Percentiles rank a stretch among this genome's conserved stretches.
These are phyloP conservation scores for Aquilaria yunnanensis DNA, from an alignment of 345 rosid genomes.

Conservation along the genomic window DNA sequence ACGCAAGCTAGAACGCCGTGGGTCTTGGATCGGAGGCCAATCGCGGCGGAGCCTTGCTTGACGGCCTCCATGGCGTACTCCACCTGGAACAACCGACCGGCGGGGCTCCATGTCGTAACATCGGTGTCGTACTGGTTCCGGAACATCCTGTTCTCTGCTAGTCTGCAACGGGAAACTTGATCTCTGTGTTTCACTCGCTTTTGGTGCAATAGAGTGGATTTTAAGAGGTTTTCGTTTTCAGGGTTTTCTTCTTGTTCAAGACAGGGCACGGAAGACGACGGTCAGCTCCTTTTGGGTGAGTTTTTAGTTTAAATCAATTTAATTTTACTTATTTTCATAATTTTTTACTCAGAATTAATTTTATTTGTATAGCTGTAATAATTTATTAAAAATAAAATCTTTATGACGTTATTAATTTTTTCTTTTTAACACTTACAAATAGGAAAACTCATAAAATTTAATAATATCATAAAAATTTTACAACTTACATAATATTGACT, in stretches of 20 bases:
- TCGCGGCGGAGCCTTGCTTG: conserved; percentile 99
- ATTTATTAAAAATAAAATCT: too few relatives aligned
- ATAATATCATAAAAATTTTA: too few relatives aligned
- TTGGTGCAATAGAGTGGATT: conserved; percentile 2
- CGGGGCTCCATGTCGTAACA: conserved; percentile 99
- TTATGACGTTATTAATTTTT: not conserved
- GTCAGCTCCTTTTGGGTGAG: too few relatives aligned
- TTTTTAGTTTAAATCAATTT: too few relatives aligned
- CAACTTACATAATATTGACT: too few relatives aligned
- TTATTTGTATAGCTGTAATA: too few relatives aligned
- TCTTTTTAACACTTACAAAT: too few relatives aligned
- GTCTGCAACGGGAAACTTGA: not conserved
- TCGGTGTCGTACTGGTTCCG: conserved; percentile 99
- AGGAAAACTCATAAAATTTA: too few relatives aligned
- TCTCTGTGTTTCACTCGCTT: not conserved
- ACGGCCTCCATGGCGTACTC: conserved; percentile 99
- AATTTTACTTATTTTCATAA: too few relatives aligned
- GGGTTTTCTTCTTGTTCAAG: conserved; percentile 25
- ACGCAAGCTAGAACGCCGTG: conserved; percentile 92
- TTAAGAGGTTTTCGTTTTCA: conserved; percentile 12
- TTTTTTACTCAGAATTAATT: too few relatives aligned
- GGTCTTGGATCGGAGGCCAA: conserved; percentile 96
- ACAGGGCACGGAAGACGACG: not conserved
- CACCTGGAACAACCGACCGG: conserved; percentile 92
- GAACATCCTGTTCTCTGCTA: conserved; percentile 38